Evolutionary conservation across 345 rosid genomes (phyloP), one percentile per base, ranked within the genome.

Genomic region (Noccaea caerulescens): DNA sequence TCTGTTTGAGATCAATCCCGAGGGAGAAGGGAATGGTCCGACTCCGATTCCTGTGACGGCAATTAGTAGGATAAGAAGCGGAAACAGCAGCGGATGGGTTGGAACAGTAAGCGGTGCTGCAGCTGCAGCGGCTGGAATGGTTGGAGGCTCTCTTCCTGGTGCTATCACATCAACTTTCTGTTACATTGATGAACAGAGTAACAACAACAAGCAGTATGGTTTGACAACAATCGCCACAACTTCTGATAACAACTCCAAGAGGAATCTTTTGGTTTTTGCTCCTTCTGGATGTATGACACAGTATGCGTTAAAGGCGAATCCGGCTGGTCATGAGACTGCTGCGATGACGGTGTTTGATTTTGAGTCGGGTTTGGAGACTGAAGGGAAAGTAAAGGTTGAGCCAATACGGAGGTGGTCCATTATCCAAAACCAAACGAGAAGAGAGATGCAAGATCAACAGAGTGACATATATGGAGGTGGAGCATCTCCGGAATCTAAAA

Each of bases 381-480:
- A 90, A 80, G 88, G 86, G 41, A 84, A 85, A 58, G 58, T 93
- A 68, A 83, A 71, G 18, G 92, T 88, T 61, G 84, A 82, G 64
- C 86, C 97, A 42, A 81, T 91, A 58, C 87, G 80, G 83, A 93
- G 89, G 80, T 93, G 98, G 98, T 84, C 76, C 74, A 84, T 93
- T 44, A 85, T 87, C 60, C 87, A 89, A 73, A 89, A 91, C 75
- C 88, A 89, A 47, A 77, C 63, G 39, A 81, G 90, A 59, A 89
- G 87, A 66, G 98, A 91, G 46, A 77, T 73, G 54, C 94, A 87
- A 33, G 96, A 91, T 75, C 76, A 45, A 6, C 84, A 82, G 69
- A 45, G 84, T 30, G 97, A 93, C 79, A 81, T 91, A 60, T 93
- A 93, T 79, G 94, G 97, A 23, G 92, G 87, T 68, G 87, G 83